Percentiles rank a stretch among this genome's conserved stretches.
Evolutionary conservation across 2,329 filamentous ascomycete species (phyloP).

Genomic region (Phyllosticta citriasiana): DNA sequence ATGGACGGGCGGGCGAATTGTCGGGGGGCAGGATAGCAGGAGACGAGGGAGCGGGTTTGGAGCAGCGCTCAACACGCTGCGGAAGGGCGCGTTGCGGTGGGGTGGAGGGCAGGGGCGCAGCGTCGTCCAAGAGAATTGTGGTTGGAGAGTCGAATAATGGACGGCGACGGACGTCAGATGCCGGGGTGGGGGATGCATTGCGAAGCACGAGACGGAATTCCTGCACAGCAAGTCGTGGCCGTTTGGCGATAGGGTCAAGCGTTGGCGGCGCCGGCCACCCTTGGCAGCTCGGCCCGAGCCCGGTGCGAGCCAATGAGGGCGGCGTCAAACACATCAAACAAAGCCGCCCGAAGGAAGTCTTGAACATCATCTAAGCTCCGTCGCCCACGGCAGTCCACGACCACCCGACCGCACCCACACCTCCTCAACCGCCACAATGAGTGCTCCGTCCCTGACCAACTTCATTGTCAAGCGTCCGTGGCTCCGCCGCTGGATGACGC

Average conservation of each 20-base stretch:
- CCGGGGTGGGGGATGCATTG: not conserved
- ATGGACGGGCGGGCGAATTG: conserved; percentile 3
- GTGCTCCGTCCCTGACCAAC: conserved; percentile 60
- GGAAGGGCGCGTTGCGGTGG: not conserved
- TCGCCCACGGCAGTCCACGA: not conserved
- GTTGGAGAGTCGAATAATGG: conserved; percentile 4
- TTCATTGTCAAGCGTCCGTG: conserved; percentile 78
- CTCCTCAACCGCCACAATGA: conserved; percentile 43
- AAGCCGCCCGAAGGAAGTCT: not conserved
- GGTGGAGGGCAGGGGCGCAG: too few relatives aligned
- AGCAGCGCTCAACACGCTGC: conserved; percentile 6
- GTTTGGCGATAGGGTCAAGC: not conserved
- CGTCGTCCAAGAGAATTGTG: not conserved
- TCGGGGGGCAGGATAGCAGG: not conserved
- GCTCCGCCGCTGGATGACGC: conserved; percentile 69
- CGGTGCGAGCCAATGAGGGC: not conserved
- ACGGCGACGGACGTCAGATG: conserved; percentile 7
- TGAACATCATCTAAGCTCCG: conserved; percentile 5
- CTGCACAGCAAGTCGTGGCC: not conserved
- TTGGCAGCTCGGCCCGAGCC: not conserved
- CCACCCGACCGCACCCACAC: conserved; percentile 10
- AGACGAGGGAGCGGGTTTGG: not conserved
- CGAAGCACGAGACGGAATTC: not conserved
- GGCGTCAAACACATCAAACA: not conserved
- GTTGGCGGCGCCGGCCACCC: not conserved